These are phyloP conservation scores for Thermochaetoides thermophila DNA, from an alignment of 495 filamentous ascomycete species.

Conservation along the genomic window DNA sequence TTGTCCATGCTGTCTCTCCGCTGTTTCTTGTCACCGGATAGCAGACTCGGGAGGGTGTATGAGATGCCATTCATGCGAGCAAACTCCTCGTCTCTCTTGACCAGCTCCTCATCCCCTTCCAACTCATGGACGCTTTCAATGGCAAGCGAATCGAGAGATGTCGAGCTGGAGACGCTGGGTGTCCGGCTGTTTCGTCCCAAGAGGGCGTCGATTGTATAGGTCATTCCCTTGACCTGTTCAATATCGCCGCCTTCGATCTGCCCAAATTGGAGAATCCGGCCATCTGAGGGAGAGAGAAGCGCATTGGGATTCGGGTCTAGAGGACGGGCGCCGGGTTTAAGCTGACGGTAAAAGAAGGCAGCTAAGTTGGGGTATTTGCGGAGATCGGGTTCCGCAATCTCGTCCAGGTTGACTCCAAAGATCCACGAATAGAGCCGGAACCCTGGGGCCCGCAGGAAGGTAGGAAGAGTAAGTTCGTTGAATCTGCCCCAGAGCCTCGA, in stretches of 20 bases:
- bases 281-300: constrained; percentile 78
- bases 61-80: constrained; percentile 92
- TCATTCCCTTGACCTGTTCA: constrained; percentile 98
- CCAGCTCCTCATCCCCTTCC: constrained; percentile 42
- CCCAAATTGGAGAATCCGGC: constrained; percentile 80
- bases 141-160: constrained; percentile 8
- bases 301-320: constrained; percentile 66
- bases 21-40: constrained; percentile 50
- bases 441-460: constrained; percentile 81
- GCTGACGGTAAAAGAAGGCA: constrained; percentile 88
- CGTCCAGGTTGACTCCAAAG: constrained; percentile 86
- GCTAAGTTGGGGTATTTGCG: constrained; percentile 84
- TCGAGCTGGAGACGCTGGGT: constrained; percentile 22
- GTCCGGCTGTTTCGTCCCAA: constrained; percentile 49
- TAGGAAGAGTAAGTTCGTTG: constrained; percentile 85
- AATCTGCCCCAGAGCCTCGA: constrained; percentile 89
- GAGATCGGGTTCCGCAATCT: constrained; percentile 76
- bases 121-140: constrained; percentile 7
- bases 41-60: constrained; percentile 79
- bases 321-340: constrained; percentile 83
- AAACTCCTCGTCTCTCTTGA: constrained; percentile 77
- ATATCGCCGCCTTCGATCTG: constrained; percentile 83
- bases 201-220: constrained; percentile 86
- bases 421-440: constrained; percentile 86
- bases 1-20: constrained; percentile 14